Percentiles rank a stretch among this genome's conserved stretches.
These are phyloP conservation scores for Penicillium pulvis DNA, from an alignment of 495 filamentous ascomycete genomes.

Conservation along the genomic window DNA sequence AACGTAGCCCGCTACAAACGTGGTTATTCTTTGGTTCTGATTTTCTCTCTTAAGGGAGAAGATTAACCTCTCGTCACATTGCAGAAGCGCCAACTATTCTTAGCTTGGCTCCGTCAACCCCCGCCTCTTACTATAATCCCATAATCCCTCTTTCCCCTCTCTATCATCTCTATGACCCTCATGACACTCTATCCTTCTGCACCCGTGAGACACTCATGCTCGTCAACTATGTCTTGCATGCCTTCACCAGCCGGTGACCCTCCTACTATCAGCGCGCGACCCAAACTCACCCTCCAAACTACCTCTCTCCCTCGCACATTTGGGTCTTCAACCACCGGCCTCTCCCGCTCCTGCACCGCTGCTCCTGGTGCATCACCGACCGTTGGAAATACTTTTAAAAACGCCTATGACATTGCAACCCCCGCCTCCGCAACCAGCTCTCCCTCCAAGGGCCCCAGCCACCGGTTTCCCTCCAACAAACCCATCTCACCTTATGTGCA, in stretches of 20 bases:
- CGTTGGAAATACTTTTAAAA: conserved; percentile 78
- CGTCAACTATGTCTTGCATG: conserved; percentile 32
- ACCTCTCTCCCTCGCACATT: conserved; percentile 51
- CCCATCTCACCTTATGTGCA: conserved; percentile 23
- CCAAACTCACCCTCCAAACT: conserved; percentile 83
- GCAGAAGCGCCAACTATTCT: conserved; percentile 27
- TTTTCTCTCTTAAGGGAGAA: not conserved
- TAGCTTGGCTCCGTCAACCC: conserved; percentile 7
- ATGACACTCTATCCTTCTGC: conserved; percentile 16
- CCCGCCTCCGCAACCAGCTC: conserved; percentile 61
- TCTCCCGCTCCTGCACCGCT: conserved; percentile 58
- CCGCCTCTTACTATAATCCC: not conserved
- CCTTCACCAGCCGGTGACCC: conserved; percentile 21
- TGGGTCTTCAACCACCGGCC: conserved; percentile 54
- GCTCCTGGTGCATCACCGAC: conserved; percentile 72
- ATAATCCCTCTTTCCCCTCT: conserved; percentile 8
- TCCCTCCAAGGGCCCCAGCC: conserved; percentile 29
- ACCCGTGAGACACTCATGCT: conserved; percentile 29
- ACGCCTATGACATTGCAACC: conserved; percentile 71
- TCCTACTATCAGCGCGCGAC: conserved; percentile 56
- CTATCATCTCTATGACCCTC: not conserved
- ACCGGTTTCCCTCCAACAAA: conserved; percentile 40
- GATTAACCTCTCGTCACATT: conserved; percentile 5
- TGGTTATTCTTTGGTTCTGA: not conserved
- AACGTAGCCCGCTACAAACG: not conserved